These are phyloP conservation scores for Plasmodium ovale DNA, from an alignment of 169 alveolate genomes.

Conservation along the genomic window DNA sequence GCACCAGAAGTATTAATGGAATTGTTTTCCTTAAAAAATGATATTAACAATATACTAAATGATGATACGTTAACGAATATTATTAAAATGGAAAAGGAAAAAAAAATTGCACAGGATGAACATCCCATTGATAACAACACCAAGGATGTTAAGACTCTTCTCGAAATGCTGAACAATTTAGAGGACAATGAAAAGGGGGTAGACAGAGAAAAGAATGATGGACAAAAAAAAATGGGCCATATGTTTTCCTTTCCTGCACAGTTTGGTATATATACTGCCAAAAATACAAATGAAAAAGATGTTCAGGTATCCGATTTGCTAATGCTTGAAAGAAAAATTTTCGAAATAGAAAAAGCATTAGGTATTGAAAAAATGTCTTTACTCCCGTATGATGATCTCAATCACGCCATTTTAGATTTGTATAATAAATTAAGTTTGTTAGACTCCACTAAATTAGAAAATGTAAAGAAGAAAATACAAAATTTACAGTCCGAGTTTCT, in stretches of 20 bases:
- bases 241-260: not conserved
- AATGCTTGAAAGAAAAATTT: slow-evolving; percentile 77
- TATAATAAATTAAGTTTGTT: slow-evolving; percentile 78
- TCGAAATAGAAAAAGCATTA: slow-evolving; percentile 75
- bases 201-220: slow-evolving; percentile 10
- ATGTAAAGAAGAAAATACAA: slow-evolving; percentile 79
- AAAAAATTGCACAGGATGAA: slow-evolving; percentile 2
- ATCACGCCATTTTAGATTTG: slow-evolving; percentile 78
- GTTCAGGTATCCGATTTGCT: slow-evolving; percentile 74
- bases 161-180: slow-evolving; percentile 10
- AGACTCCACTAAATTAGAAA: slow-evolving; percentile 80
- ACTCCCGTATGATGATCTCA: slow-evolving; percentile 81
- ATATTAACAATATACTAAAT: slow-evolving; percentile 43
- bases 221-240: not conserved
- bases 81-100: slow-evolving; percentile 12
- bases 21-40: slow-evolving; percentile 55
- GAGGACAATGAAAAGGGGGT: not conserved
- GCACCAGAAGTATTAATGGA: slow-evolving; percentile 59
- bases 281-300: slow-evolving; percentile 35
- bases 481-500: slow-evolving; percentile 69
- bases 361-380: slow-evolving; percentile 79
- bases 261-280: slow-evolving; percentile 32
- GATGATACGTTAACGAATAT: slow-evolving; percentile 37
- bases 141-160: slow-evolving; percentile 1
- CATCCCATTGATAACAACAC: not conserved